Percentiles rank a stretch among this genome's conserved stretches.
Evolutionary conservation across 345 rosid genomes (phyloP).

Genomic region (Lumnitzera littorea): DNA sequence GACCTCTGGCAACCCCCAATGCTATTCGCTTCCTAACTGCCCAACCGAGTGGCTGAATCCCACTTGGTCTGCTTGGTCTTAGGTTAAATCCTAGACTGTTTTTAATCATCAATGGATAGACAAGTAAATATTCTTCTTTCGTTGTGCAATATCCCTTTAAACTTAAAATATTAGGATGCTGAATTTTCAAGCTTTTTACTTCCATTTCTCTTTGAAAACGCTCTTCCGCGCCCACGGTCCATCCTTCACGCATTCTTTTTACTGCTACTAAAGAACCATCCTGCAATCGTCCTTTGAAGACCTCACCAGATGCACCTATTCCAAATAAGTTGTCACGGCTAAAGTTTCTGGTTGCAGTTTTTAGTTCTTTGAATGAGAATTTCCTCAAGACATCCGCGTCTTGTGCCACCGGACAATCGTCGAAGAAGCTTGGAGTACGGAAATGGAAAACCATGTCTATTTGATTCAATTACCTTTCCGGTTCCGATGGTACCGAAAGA

Average conservation of each 20-base stretch:
- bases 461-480: not conserved
- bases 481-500: not conserved
- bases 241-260: not conserved
- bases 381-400: not conserved
- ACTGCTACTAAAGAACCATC: conserved; percentile 4
- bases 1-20: too few relatives aligned
- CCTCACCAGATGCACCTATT: not conserved
- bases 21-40: too few relatives aligned
- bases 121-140: conserved; percentile 2
- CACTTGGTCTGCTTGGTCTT: not conserved
- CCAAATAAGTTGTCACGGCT: not conserved
- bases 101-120: conserved; percentile 7
- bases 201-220: not conserved
- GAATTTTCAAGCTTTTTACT: not conserved
- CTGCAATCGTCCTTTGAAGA: conserved; percentile 2
- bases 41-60: conserved; percentile 1
- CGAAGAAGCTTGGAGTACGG: conserved; percentile 1
- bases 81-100: not conserved
- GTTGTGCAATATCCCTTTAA: conserved; percentile 7
- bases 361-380: conserved; percentile 6
- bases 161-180: conserved; percentile 4
- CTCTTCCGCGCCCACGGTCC: not conserved
- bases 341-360: conserved; percentile 1
- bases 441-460: conserved; percentile 3
- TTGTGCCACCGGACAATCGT: not conserved